Percentiles rank a stretch among this genome's conserved stretches.
Conservation (phyloP, 371 early-diverging fungal genomes). For the Mortierella sp. region DNA sequence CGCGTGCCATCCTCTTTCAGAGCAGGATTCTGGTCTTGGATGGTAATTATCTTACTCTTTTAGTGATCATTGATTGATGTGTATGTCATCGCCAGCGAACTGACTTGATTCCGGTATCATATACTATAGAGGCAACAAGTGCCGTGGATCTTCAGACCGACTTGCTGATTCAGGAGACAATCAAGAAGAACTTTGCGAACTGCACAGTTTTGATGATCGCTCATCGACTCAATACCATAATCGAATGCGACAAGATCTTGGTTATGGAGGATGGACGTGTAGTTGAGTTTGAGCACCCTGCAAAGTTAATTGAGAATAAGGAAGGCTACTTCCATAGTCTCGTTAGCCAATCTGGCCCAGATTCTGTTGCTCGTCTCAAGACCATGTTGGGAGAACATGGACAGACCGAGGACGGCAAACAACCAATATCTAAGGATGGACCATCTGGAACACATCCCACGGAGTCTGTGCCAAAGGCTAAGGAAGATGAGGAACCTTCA, state of each 20-base stretch:
- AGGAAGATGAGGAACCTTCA: not conserved
- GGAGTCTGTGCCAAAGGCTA: conserved; percentile 4
- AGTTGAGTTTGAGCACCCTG: conserved; percentile 84
- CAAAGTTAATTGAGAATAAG: conserved; percentile 65
- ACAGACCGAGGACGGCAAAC: conserved; percentile 35
- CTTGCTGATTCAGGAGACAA: conserved; percentile 79
- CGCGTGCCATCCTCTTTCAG: conserved; percentile 81
- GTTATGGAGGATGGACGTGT: conserved; percentile 84
- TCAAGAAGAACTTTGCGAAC: conserved; percentile 84
- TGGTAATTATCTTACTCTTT: conserved; percentile 21
- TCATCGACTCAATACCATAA: conserved; percentile 84
- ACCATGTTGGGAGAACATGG: conserved; percentile 53
- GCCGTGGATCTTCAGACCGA: conserved; percentile 80
- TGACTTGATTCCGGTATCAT: not conserved
- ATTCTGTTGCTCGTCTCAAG: conserved; percentile 54
- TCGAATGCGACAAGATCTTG: conserved; percentile 87
- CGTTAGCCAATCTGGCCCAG: conserved; percentile 57
- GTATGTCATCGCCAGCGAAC: not conserved
- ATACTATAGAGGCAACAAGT: conserved; percentile 58
- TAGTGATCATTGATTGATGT: not conserved
- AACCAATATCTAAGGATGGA: conserved; percentile 19
- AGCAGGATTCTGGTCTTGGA: conserved; percentile 86
- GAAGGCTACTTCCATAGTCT: conserved; percentile 70
- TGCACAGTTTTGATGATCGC: conserved; percentile 91
- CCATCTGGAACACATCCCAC: not conserved